Conservation (phyloP, 768 basidiomycete genomes). For the Leccinum rimulosum region DNA sequence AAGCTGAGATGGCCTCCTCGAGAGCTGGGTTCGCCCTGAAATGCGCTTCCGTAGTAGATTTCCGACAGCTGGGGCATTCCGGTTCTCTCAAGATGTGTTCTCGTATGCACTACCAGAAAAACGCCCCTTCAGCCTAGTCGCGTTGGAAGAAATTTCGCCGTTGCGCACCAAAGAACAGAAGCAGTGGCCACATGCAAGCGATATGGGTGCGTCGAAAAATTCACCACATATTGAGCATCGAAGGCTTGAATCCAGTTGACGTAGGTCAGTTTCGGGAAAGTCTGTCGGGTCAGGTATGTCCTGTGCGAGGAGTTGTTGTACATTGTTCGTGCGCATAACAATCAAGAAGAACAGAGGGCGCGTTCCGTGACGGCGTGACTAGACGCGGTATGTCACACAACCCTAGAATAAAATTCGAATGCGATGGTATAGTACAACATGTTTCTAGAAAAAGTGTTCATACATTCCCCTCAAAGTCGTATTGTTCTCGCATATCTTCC, state of each 20-base stretch:
- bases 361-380: conserved; percentile 25
- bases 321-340: conserved; percentile 29
- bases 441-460: conserved; percentile 20
- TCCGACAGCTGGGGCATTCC: conserved; percentile 73
- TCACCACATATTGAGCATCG: conserved; percentile 79
- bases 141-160: not conserved
- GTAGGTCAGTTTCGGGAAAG: conserved; percentile 61
- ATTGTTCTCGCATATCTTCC: conserved; percentile 39
- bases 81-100: conserved; percentile 53
- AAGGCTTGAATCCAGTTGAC: conserved; percentile 59
- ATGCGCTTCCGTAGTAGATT: conserved; percentile 54
- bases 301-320: conserved; percentile 30
- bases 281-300: conserved; percentile 65
- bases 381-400: conserved; percentile 22
- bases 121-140: conserved; percentile 5
- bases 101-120: conserved; percentile 61
- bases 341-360: not conserved
- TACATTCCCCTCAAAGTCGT: conserved; percentile 42
- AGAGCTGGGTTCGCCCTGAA: conserved; percentile 67
- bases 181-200: conserved; percentile 72
- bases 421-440: conserved; percentile 23
- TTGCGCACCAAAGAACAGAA: conserved; percentile 72
- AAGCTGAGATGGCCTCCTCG: conserved; percentile 68
- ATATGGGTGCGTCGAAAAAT: conserved; percentile 69
- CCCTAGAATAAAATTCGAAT: conserved; percentile 6